Conservation (phyloP, 495 filamentous ascomycete genomes). For the Monascus purpureus region DNA sequence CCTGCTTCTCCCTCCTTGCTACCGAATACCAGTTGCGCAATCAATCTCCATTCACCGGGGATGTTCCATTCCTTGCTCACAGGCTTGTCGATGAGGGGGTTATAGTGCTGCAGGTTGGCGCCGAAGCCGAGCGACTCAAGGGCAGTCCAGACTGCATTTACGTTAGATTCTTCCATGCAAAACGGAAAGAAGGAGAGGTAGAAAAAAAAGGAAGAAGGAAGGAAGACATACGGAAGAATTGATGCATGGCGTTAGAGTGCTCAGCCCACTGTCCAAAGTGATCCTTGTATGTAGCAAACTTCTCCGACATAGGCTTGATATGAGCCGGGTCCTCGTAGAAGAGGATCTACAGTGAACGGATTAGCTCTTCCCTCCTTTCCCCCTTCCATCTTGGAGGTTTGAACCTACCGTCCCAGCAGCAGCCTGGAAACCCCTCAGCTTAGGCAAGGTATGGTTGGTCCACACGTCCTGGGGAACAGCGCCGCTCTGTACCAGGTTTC, state of each 20-base stretch:
- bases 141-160: conserved; percentile 32
- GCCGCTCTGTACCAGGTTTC: conserved; percentile 19
- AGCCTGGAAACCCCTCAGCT: conserved; percentile 28
- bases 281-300: conserved; percentile 27
- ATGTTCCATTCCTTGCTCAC: conserved; percentile 31
- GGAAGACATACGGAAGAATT: conserved; percentile 30
- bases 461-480: conserved; percentile 25
- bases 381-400: neutral
- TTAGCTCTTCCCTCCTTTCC: neutral
- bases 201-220: no score
- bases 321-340: conserved; percentile 38
- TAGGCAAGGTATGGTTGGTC: conserved; percentile 30
- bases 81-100: conserved; percentile 32
- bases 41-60: conserved; percentile 31
- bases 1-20: conserved; percentile 18
- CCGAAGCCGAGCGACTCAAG: conserved; percentile 38
- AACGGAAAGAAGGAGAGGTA: no score
- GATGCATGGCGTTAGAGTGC: conserved; percentile 41
- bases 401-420: conserved; percentile 35
- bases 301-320: conserved; percentile 28
- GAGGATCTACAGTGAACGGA: conserved; percentile 22
- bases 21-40: conserved; percentile 41
- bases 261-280: conserved; percentile 36
- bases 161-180: no score
- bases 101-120: conserved; percentile 43